Conservation (phyloP, 495 filamentous ascomycete species). For the Thermothielavioides terrestris region DNA sequence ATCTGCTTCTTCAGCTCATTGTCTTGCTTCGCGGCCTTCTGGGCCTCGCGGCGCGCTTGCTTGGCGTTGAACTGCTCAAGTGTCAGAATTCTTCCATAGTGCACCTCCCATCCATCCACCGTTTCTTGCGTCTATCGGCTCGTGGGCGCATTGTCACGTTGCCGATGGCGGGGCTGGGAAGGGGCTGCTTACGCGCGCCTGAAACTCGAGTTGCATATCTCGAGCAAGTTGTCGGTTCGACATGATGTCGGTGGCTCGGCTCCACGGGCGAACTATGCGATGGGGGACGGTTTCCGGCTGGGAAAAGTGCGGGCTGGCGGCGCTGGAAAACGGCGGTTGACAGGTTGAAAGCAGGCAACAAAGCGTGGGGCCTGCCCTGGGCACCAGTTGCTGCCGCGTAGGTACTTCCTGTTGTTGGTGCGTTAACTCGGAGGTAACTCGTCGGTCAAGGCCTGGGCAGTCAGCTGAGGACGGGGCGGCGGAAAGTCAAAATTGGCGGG, state of each 20-base stretch:
- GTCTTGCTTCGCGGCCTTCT: constrained; percentile 76
- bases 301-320: not conserved
- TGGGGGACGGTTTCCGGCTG: too few species aligned
- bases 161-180: not conserved
- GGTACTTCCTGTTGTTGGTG: too few species aligned
- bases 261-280: too few species aligned
- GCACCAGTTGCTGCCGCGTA: too few species aligned
- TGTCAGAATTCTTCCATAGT: not conserved
- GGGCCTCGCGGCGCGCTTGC: constrained; percentile 70
- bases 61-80: constrained; percentile 67
- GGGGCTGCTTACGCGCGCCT: constrained; percentile 34
- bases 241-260: constrained; percentile 29
- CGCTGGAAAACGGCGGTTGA: too few species aligned
- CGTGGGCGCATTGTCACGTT: not conserved
- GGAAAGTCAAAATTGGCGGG: not conserved
- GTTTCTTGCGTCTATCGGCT: too few species aligned
- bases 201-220: constrained; percentile 47
- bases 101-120: too few species aligned
- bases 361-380: too few species aligned
- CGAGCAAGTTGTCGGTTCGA: constrained; percentile 43
- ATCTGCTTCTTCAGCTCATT: constrained; percentile 72
- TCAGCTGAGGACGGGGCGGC: not conserved
- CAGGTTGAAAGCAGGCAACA: not conserved
- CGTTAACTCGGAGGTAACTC: too few species aligned
- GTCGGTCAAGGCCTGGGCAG: constrained; percentile 2